Evolutionary conservation across 139 green algal genomes (phyloP), one percentile per base, ranked within the genome.

Genomic region (Tetradesmus lagerheimii): DNA sequence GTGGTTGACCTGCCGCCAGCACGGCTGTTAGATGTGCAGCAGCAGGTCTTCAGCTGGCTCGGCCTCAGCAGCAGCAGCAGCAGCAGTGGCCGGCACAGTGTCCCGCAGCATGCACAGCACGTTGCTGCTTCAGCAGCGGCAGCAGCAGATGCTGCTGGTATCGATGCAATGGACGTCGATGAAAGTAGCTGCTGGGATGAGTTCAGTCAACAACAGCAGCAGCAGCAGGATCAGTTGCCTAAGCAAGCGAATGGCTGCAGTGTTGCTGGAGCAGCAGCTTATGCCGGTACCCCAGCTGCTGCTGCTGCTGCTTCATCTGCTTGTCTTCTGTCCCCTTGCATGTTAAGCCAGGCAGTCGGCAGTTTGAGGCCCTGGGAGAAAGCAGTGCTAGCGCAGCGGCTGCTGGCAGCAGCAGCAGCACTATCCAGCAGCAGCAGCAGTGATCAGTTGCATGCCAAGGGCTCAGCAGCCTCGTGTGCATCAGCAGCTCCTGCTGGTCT

Each of bases 401-500:
- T 85, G 76, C 47, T 86, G 87, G 77, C 87, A 80, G 45, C 87
- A 79, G 85, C 77, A 53, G 85, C 67, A 83, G 83, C 75, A 25
- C 75, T 81, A 45, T 25, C 25, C 87, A 71, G 45, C 77, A 79
- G 85, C 77, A 53, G 85, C 71, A 82, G 85, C 41, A 89, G 83
- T 82, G 38, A 4, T 89, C 15, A 15, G 31, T 20, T 25, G 0
- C 27, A 62, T 50, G 78, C 27, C 2, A 62, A 34, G 27, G 12
- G 16, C 1, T 18, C 23, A 0, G 35, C 53, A 80, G 18, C 27
- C n/a, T 20, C 66, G 62, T 27, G 77, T n/a, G n/a, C n/a, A n/a
- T n/a, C 64, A 23, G 29, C 84, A 83, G 23, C 62, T 29, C 9
- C 53, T 57, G 53, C 57, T 79, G 47, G 18, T 5, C 29, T 47